Evolutionary conservation across 352 stramenopile species (phyloP), one percentile per base, ranked within the genome.

Genomic region (Phytophthora cactorum): DNA sequence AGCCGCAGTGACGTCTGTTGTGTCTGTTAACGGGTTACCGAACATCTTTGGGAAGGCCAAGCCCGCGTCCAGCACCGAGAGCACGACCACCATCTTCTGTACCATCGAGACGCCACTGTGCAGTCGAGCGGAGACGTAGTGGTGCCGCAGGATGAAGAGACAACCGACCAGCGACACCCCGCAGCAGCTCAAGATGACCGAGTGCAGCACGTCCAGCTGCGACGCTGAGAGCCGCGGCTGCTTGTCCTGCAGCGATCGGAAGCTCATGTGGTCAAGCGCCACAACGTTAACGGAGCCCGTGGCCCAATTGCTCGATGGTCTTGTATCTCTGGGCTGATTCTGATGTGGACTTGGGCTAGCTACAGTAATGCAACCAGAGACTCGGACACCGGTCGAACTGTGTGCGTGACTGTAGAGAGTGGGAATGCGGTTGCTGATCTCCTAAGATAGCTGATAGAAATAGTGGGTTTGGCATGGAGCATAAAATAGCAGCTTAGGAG

Each of bases 71-170:
- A 90, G 44, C 8, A 91, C 32, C n/a, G 82, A 85, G 45, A 92
- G 79, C 71, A 88, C 78, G 44, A 79, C 68, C 56, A 92, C 81
- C 84, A 92, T 92, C 72, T 78, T 87, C 58, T 90, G 84, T 49
- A 86, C 81, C 68, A 82, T 75, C 29, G 66, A 84, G 34, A 83
- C 65, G 34, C 68, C 77, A 32, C 72, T 74, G 41, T 75, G 71
- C 8, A 66, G 54, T 22, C 58, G 36, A 10, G 70, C 56, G 0
- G 62, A 82, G 41, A 72, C 65, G 50, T 78, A 74, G 60, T 82
- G 77, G 55, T 86, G 77, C 22, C 74, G 78, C 3, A 84, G 44
- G 31, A 88, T 86, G 70, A 78, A 84, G 2, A 78, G 66, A 56
- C 77, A 81, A 15, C 79, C 77, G 29, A 63, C 31, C 7, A 88